Evolutionary conservation across 1,284 basidiomycete genomes (phyloP), one percentile per base, ranked within the genome.

Genomic region (Mycena sp.): DNA sequence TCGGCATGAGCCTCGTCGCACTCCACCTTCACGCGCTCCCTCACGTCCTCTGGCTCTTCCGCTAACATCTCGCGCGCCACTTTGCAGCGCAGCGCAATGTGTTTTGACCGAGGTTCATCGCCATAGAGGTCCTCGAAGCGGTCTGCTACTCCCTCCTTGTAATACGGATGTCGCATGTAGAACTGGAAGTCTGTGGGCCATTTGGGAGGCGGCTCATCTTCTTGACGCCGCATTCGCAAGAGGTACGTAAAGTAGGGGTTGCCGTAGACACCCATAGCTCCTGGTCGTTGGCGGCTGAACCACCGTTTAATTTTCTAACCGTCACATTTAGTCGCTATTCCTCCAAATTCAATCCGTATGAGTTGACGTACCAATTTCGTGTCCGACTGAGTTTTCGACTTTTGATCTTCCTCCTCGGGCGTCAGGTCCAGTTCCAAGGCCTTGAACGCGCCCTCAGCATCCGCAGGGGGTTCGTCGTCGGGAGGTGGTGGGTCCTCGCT

Each of bases 301-400:
- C 52, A 54, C 10, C 40, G 10, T 25, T 54, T 54, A 19, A 54
- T 54, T 54, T 54, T 54, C 52, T 54, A 28, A 0, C 10, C 32
- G 10, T 38, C 9, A 4, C 6, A 35, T 35, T 35, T n/a, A n/a
- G n/a, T n/a, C n/a, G n/a, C n/a, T 9, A 14, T 35, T 35, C 14
- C 32, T 35, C 9, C 14, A 35, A 35, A 35, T 9, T 9, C 14
- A 35, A 35, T 35, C n/a, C 14, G 32, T 35, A 14, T 14, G 7
- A 35, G 14, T 35, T 9, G 32, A 35, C 32, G 14, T 35, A 35
- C 32, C 7, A 14, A 7, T 35, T 35, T 35, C 7, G 32, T 35
- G 7, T 35, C 32, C 7, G 32, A 9, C 32, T 35, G 32, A 14
- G 14, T 35, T 7, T 7, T 35, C 9, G 32, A 7, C 14, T 35